Evolutionary conservation across 1,284 basidiomycete genomes (phyloP), one percentile per base, ranked within the genome.

Genomic region (Leccinum brunneo-olivaceum): DNA sequence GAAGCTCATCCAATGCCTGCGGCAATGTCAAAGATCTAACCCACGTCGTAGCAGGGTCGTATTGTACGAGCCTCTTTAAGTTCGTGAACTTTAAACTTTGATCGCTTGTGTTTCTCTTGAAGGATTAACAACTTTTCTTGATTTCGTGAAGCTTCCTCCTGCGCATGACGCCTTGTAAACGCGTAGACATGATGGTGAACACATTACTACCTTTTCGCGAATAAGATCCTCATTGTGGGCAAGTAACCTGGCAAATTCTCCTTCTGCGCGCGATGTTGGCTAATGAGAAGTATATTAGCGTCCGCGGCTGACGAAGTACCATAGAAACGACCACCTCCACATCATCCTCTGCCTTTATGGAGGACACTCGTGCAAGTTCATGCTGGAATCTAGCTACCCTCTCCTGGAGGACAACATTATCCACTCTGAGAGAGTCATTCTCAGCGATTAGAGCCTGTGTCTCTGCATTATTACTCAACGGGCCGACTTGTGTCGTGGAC

Each of bases 81-180:
- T 24, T 58, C 51, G 15, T 34, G 25, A 24, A 29, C 42, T 36
- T 42, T 43, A 12, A 40, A 46, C 45, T 62, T 63, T 7, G 39
- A 32, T 10, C 30, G 50, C 25, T 27, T 54, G 20, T 61, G 55
- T 34, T 63, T 63, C 10, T 44, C 53, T 20, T 32, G 53, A n/a
- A 62, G 39, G 5, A 2, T 19, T 4, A 27, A n/a, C 19, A 60
- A 5, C 19, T 49, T 50, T 33, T 44, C 45, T 21, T 38, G 32
- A 19, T 28, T 44, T n/a, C 23, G 44, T 6, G 30, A 41, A 18
- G 48, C 47, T 16, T 44, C 39, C 25, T 51, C 48, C 57, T 59
- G 35, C 11, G 6, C 10, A 5, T 12, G n/a, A 40, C 23, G 12
- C 12, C 12, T 27, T 34, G 42, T 53, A 30, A 50, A 25, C n/a